These are phyloP conservation scores for Plantago rigida DNA, from an alignment of 305 asterid species.

Conservation along the genomic window DNA sequence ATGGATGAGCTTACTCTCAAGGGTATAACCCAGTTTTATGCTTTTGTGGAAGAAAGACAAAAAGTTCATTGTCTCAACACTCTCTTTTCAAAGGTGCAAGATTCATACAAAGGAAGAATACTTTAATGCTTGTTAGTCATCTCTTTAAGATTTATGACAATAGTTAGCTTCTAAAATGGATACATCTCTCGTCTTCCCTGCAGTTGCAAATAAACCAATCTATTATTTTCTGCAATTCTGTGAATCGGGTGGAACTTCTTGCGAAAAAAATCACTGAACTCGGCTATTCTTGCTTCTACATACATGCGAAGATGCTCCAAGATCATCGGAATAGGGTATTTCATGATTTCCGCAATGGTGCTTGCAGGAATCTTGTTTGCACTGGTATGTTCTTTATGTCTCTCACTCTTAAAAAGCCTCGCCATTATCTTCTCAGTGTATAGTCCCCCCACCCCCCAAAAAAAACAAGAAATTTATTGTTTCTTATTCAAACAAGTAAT, in stretches of 20 bases:
- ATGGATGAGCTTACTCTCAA: conserved; percentile 96
- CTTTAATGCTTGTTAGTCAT: too few species aligned
- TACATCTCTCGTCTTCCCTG: not conserved
- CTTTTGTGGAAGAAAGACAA: conserved; percentile 95
- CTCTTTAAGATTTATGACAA: too few species aligned
- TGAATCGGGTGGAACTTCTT: conserved; percentile 85
- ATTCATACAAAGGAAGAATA: too few species aligned
- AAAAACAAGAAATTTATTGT: too few species aligned
- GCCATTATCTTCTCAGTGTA: not conserved
- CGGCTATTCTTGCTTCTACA: conserved; percentile 91
- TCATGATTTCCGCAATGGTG: conserved; percentile 91
- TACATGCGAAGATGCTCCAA: conserved; percentile 98
- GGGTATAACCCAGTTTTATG: conserved; percentile 92
- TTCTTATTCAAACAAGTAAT: too few species aligned
- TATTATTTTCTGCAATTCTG: conserved; percentile 91
- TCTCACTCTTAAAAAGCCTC: not conserved
- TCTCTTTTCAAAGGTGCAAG: conserved; percentile 73
- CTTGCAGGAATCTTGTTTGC: conserved; percentile 97
- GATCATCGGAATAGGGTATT: conserved; percentile 94
- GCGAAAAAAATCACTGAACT: conserved; percentile 96
- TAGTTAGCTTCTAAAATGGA: too few species aligned
- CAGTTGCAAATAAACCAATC: conserved; percentile 98
- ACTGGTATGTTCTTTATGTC: conserved; percentile 51
- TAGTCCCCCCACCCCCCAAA: too few species aligned
- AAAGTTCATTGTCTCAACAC: conserved; percentile 92